Percentiles rank a stretch among this genome's conserved stretches.
phyloP scores from a whole-genome alignment of 1,284 basidiomycete species.

The Moesziomyces antarcticus region DNA sequence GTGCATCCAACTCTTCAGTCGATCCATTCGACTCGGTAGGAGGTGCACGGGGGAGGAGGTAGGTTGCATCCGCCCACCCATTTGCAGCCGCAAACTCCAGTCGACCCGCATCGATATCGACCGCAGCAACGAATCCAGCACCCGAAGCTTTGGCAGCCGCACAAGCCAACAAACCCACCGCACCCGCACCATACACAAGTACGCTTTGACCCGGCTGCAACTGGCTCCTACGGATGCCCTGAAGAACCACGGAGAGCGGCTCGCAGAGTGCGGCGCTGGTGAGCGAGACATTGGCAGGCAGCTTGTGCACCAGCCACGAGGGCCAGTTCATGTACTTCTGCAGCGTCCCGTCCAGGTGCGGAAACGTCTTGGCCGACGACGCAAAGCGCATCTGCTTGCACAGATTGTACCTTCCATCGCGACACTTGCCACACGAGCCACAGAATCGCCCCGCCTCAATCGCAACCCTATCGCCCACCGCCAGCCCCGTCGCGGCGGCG shows the following conservation, averaged over 20 bases:
- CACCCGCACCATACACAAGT: constrained; percentile 88
- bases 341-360: constrained; percentile 91
- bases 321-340: constrained; percentile 90
- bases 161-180: constrained; percentile 89
- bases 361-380: constrained; percentile 87
- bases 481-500: constrained; percentile 70
- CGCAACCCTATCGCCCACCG: constrained; percentile 87
- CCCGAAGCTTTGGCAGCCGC: constrained; percentile 62
- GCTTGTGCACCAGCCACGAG: constrained; percentile 81
- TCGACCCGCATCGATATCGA: constrained; percentile 51
- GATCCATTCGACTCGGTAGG: constrained; percentile 3
- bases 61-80: constrained; percentile 79
- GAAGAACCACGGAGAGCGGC: constrained; percentile 87
- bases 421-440: constrained; percentile 72
- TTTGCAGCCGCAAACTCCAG: constrained; percentile 49
- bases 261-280: constrained; percentile 88
- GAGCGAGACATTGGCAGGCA: constrained; percentile 80
- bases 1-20: constrained; percentile 54
- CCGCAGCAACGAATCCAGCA: constrained; percentile 54
- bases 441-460: constrained; percentile 93
- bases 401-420: constrained; percentile 88
- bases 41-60: constrained; percentile 75
- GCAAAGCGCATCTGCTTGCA: constrained; percentile 88
- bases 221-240: constrained; percentile 79
- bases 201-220: constrained; percentile 76